Evolutionary conservation across 2,329 filamentous ascomycete species (phyloP).

Genomic region (Cadophora luteo-olivacea): DNA sequence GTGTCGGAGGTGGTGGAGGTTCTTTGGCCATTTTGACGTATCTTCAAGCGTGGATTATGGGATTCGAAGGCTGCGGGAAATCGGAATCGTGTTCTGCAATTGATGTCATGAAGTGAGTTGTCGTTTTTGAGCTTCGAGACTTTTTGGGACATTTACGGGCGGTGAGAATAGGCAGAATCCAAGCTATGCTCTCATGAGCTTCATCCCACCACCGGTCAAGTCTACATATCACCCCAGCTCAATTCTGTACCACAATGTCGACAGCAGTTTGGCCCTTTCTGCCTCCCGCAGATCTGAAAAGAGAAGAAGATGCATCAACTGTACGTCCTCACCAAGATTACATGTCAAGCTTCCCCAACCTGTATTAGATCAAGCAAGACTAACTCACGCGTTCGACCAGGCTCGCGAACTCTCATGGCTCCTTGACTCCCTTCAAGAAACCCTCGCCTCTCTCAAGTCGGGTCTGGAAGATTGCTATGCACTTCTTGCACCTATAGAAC

Average conservation of each 20-base stretch:
- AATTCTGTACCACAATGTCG: conserved; percentile 13
- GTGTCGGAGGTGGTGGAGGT: neutral
- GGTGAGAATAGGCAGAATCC: conserved; percentile 11
- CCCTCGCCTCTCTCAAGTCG: conserved; percentile 40
- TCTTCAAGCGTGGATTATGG: neutral
- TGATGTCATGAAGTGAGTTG: neutral
- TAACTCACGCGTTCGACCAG: conserved; percentile 28
- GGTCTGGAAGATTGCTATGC: conserved; percentile 89
- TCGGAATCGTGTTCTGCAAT: neutral
- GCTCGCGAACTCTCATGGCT: conserved; percentile 46
- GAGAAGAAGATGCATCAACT: conserved; percentile 42
- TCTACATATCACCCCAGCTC: neutral
- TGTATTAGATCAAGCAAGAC: neutral
- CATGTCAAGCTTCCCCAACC: neutral
- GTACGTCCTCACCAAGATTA: conserved; percentile 29
- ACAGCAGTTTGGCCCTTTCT: conserved; percentile 43
- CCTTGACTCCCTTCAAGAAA: conserved; percentile 45
- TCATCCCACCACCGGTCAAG: conserved; percentile 1
- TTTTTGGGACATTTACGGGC: neutral
- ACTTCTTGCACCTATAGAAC: conserved; percentile 82
- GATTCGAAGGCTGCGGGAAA: too few species aligned
- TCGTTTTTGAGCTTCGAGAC: conserved; percentile 11
- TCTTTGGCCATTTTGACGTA: conserved; percentile 28
- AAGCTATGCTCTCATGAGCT: conserved; percentile 9
- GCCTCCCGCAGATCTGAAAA: conserved; percentile 35